Conservation (phyloP, 129 eudicot genomes). For the Flaveria trinervia region DNA sequence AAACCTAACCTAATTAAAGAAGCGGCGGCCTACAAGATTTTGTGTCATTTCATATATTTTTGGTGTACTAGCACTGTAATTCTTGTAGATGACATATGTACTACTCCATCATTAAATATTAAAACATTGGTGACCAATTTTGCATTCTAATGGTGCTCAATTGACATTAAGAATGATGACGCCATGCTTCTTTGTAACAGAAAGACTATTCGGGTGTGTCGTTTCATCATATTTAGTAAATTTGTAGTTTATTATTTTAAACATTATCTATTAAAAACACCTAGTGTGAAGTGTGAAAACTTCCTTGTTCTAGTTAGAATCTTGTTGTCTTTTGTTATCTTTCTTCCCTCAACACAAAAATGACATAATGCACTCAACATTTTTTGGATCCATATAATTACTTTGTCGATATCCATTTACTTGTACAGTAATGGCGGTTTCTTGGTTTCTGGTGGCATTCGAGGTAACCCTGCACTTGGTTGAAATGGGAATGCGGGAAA, state of each 20-base stretch:
- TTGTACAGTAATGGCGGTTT: conserved; percentile 35
- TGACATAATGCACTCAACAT: too few species aligned
- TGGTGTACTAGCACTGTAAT: too few species aligned
- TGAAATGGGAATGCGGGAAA: conserved; percentile 68
- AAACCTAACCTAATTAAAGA: too few species aligned
- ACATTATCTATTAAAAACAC: background rate
- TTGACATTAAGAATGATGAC: too few species aligned
- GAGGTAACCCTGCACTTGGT: conserved; percentile 66
- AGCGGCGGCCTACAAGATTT: too few species aligned
- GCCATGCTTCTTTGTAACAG: too few species aligned
- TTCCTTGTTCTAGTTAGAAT: background rate
- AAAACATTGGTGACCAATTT: too few species aligned
- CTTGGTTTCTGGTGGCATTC: conserved; percentile 49
- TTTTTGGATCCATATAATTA: background rate
- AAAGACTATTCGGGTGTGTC: too few species aligned
- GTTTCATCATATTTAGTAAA: background rate
- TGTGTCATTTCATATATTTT: too few species aligned
- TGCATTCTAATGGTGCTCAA: too few species aligned
- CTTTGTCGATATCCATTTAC: background rate
- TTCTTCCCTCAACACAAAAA: background rate
- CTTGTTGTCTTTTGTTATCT: background rate
- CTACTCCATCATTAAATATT: too few species aligned
- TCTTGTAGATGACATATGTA: too few species aligned
- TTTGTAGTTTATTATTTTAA: background rate
- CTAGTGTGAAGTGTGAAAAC: background rate